A percentile compares a stretch with the other conserved stretches of the same genome.
Evolutionary conservation across 1,284 basidiomycete species (phyloP).

Genomic region (Cutaneotrichosporon cyanovorans): DNA sequence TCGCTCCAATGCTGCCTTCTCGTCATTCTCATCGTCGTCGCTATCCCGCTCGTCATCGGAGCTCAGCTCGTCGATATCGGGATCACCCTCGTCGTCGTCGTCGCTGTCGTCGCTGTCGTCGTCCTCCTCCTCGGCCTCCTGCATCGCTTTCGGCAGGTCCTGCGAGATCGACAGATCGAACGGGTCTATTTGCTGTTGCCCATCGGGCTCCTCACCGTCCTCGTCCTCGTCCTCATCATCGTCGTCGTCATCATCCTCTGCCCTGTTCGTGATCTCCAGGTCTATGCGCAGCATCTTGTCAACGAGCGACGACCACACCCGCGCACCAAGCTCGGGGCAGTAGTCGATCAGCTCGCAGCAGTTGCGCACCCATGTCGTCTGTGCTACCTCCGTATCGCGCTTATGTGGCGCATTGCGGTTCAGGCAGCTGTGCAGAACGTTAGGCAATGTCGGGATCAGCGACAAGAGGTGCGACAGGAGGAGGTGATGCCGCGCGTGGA

Average conservation of each 20-base stretch:
- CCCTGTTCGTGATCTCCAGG: constrained; percentile 92
- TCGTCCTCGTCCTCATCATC: constrained; percentile 57
- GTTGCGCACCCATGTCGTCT: constrained; percentile 89
- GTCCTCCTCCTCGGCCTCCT: constrained; percentile 50
- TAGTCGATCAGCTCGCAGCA: constrained; percentile 76
- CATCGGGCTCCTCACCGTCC: constrained; percentile 34
- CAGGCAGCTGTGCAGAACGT: constrained; percentile 76
- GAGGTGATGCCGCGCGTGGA: constrained; percentile 81
- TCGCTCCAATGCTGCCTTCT: constrained; percentile 47
- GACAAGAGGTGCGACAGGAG: constrained; percentile 76
- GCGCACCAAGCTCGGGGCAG: constrained; percentile 80
- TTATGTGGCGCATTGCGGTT: constrained; percentile 86
- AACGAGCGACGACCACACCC: constrained; percentile 74
- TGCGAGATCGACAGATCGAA: constrained; percentile 74
- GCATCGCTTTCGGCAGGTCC: constrained; percentile 28
- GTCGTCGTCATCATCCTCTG: constrained; percentile 81
- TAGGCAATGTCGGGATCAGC: constrained; percentile 81
- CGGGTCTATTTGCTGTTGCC: constrained; percentile 65
- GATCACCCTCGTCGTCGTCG: constrained; percentile 51
- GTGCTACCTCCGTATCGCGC: constrained; percentile 68
- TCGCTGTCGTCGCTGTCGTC: constrained; percentile 40
- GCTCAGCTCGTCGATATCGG: constrained; percentile 45
- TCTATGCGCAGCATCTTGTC: constrained; percentile 93
- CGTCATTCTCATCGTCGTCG: constrained; percentile 53
- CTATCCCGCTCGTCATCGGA: constrained; percentile 50